A percentile compares a stretch with the other conserved stretches of the same genome.
phyloP scores from a whole-genome alignment of 202 grass and related monocot genomes.

The Panicum hallii region DNA sequence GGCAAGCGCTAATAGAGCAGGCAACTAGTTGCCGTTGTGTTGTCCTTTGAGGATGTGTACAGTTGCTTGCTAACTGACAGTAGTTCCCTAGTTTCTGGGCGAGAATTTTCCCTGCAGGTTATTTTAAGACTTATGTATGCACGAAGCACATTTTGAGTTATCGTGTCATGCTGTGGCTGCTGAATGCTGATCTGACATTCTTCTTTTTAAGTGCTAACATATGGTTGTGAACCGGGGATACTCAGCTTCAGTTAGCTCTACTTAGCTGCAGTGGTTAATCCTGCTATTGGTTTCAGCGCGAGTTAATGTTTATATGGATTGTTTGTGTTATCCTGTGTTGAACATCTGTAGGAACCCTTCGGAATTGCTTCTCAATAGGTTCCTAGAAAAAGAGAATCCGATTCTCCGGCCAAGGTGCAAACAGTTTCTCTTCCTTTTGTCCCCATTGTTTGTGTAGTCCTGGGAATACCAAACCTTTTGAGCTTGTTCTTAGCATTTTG shows the following conservation, averaged over 20 bases:
- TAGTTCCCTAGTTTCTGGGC: conserved; percentile 2
- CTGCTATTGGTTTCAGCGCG: not conserved
- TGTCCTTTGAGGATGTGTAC: not conserved
- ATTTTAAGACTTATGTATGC: not conserved
- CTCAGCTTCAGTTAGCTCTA: not conserved
- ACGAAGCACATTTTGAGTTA: not conserved
- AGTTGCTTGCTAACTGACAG: not conserved
- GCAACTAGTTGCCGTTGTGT: conserved; percentile 21
- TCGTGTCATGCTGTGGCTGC: not conserved
- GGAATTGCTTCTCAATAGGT: too few species aligned
- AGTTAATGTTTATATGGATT: too few species aligned
- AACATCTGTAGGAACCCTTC: too few species aligned
- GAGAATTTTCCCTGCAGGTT: not conserved
- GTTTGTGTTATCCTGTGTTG: too few species aligned
- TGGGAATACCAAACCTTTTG: not conserved
- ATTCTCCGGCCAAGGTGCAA: not conserved
- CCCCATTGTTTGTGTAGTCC: not conserved
- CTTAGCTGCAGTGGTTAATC: not conserved
- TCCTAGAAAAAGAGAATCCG: not conserved
- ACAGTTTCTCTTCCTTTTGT: too few species aligned
- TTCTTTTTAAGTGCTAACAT: not conserved
- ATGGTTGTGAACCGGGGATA: not conserved
- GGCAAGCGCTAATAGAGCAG: not conserved
- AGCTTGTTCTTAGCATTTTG: not conserved
- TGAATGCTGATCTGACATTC: not conserved